Base-by-base conservation (phyloP, 352 stramenopile species). In the Aphanomyces invadans region DNA sequence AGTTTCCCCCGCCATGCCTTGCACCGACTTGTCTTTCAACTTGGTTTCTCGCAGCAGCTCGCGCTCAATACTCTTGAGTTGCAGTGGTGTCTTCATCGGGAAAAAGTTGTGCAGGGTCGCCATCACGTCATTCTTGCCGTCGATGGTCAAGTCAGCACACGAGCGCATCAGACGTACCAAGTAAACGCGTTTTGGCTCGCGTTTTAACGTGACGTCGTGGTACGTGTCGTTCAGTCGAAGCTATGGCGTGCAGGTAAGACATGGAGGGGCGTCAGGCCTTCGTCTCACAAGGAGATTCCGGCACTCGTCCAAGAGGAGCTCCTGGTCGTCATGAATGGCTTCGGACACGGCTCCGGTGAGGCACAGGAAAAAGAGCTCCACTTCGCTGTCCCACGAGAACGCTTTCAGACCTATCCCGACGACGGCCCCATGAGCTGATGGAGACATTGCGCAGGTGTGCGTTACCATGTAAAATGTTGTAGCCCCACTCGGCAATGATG, bases 401-500 rank as follows among this genome's bases (percentile, higher is more conserved):
- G 71, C 63, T 52, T 88, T 81, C 19, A 90, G 74, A 2, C 77
- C 79, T 63, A 63, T 3, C 32, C 57, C 4, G 59, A 15, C 7
- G 3, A n/a, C 44, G 23, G 12, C 15, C 31, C 31, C n/a, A 48
- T 36, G 17, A 66, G 59, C n/a, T n/a, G n/a, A n/a, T n/a, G n/a
- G n/a, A n/a, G n/a, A n/a, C n/a, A n/a, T n/a, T n/a, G n/a, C n/a
- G n/a, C n/a, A n/a, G n/a, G n/a, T n/a, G 7, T 42, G 36, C 15
- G 15, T 7, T 57, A 49, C 52, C 33, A 2, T 90, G 38, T 2
- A 92, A 57, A n/a, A 90, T 75, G 67, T 90, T 92, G 71, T 92
- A 92, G n/a, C 83, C 83, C 82, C 82, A 92, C 70, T 92, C 81
- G 2, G 84, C 84, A 33, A 92, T 86, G 23, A 90, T 68, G 1